Evolutionary conservation across 495 filamentous ascomycete genomes (phyloP), one percentile per base, ranked within the genome.

Genomic region (Clavariopsis aquatica): DNA sequence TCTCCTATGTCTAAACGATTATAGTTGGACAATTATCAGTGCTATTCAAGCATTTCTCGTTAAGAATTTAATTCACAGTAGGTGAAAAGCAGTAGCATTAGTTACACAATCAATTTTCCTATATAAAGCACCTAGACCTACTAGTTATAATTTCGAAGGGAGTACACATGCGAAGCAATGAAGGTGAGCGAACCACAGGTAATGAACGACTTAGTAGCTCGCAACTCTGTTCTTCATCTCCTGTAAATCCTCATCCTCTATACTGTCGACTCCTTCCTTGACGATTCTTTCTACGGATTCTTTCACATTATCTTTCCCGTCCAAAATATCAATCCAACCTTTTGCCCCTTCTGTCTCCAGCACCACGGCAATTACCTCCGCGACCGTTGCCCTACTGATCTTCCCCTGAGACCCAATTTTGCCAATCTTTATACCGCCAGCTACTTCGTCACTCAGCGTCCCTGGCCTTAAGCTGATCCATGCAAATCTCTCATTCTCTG

Each of bases 391-490:
- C 54, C 91, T 80, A 20, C 80, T 83, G 43, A 89, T 82, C 17
- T 62, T 78, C 0, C 88, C 89, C 43, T 64, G 73, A 1, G 75
- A 77, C n/a, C 58, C 76, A 22, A 84, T 84, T 75, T 81, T 87
- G 3, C 91, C 91, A 46, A 96, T 69, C 41, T 76, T 77, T 2
- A 94, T 84, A 24, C 62, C 62, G 2, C 86, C 81, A 1, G 82
- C 84, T 28, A 78, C 75, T 23, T 83, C 81, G 70, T 85, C 76
- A 9, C 75, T 88, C 77, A 96, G 73, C 3, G 61, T 56, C 0
- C 88, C 89, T 0, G 91, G 90, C 10, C 91, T 82, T 41, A 96
- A 74, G 60, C 81, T 79, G 61, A 93, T 89, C 31, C 83, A 86
- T 23, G 63, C 83, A 81, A 74, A 90, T 85, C 15, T 60, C 65